Percentiles rank a stretch among this genome's conserved stretches.
phyloP scores from a whole-genome alignment of 805 yeast species.

The Ogataea glucozyma region DNA sequence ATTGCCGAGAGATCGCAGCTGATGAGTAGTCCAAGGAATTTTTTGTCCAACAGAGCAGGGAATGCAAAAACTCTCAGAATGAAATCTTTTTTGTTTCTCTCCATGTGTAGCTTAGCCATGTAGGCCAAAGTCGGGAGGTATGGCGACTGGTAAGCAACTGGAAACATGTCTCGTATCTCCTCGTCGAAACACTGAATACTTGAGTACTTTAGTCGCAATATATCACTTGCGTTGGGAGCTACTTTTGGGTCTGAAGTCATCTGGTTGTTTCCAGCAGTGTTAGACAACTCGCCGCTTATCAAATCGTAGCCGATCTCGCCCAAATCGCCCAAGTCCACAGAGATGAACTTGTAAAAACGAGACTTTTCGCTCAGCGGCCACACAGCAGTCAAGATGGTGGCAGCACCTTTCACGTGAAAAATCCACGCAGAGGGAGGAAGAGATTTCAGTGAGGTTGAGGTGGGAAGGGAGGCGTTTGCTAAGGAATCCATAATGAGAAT shows the following conservation, averaged over 20 bases:
- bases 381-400: slow-evolving; percentile 92
- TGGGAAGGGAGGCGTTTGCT: slow-evolving; percentile 80
- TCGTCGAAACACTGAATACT: slow-evolving; percentile 81
- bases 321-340: slow-evolving; percentile 87
- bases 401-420: slow-evolving; percentile 95
- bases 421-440: slow-evolving; percentile 95
- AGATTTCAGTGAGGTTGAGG: slow-evolving; percentile 52
- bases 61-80: slow-evolving; percentile 86
- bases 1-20: slow-evolving; percentile 85
- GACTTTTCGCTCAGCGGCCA: slow-evolving; percentile 82
- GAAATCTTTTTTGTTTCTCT: slow-evolving; percentile 81
- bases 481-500: slow-evolving; percentile 89
- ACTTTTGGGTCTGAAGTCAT: slow-evolving; percentile 8
- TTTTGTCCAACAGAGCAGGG: slow-evolving; percentile 86
- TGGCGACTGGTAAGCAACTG: slow-evolving; percentile 80
- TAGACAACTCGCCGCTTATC: slow-evolving; percentile 37
- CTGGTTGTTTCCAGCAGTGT: slow-evolving; percentile 22
- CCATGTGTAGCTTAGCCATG: slow-evolving; percentile 78
- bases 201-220: slow-evolving; percentile 42
- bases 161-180: slow-evolving; percentile 81
- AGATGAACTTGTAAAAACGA: slow-evolving; percentile 65
- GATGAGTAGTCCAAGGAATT: slow-evolving; percentile 73
- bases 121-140: slow-evolving; percentile 86
- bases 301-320: slow-evolving; percentile 61
- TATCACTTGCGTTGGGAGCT: slow-evolving; percentile 12